Evolutionary conservation across 148 eudicot species (phyloP).

Genomic region (Heliosperma pusillum): DNA sequence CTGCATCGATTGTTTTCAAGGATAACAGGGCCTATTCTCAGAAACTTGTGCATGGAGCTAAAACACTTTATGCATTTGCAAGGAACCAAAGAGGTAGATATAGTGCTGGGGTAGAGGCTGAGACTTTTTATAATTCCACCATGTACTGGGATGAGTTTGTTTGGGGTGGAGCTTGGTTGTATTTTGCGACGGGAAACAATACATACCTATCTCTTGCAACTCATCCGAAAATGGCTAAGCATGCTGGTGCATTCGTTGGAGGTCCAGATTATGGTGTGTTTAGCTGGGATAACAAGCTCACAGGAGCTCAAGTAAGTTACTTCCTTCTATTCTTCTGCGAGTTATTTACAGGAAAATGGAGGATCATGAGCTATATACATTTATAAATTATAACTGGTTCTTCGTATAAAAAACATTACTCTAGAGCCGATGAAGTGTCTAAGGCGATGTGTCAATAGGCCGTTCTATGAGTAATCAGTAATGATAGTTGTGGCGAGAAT

Average conservation of each 20-base stretch:
- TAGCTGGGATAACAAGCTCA: slow-evolving; percentile 93
- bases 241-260: slow-evolving; percentile 91
- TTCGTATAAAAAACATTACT: background rate
- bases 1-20: slow-evolving; percentile 89
- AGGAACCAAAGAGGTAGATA: slow-evolving; percentile 75
- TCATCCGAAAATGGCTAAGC: slow-evolving; percentile 55
- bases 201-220: slow-evolving; percentile 79
- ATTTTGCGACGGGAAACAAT: slow-evolving; percentile 81
- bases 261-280: slow-evolving; percentile 80
- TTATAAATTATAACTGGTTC: background rate
- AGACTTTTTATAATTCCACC: slow-evolving; percentile 72
- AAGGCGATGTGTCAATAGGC: too few relatives aligned
- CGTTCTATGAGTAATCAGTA: too few relatives aligned
- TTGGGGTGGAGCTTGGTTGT: slow-evolving; percentile 90
- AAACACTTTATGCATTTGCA: slow-evolving; percentile 60
- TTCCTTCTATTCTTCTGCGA: background rate
- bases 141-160: slow-evolving; percentile 83
- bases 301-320: slow-evolving; percentile 84
- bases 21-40: slow-evolving; percentile 83
- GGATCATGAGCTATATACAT: background rate
- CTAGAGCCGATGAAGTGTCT: too few relatives aligned
- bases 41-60: slow-evolving; percentile 88
- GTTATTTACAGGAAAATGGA: background rate
- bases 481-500: too few relatives aligned
- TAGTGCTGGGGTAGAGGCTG: slow-evolving; percentile 60